A percentile compares a stretch with the other conserved stretches of the same genome.
Evolutionary conservation across 2,329 filamentous ascomycete species (phyloP).

Genomic region (Mycosphaerella sp.): DNA sequence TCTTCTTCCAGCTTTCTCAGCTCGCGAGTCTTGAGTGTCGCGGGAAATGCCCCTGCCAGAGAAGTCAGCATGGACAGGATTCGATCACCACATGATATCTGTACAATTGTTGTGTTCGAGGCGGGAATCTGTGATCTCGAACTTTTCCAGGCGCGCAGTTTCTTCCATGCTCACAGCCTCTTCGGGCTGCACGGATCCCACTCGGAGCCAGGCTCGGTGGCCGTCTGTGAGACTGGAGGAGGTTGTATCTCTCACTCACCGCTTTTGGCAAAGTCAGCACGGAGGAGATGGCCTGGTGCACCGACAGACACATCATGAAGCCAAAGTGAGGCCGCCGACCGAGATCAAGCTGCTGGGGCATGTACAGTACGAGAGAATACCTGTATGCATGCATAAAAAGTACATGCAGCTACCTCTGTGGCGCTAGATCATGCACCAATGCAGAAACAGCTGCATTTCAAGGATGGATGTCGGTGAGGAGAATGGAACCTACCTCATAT

Average conservation of each 20-base stretch:
- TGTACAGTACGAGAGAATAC: not conserved
- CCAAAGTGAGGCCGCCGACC: slow-evolving; percentile 5
- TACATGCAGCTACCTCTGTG: not conserved
- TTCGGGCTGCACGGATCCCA: slow-evolving; percentile 11
- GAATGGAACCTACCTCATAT: slow-evolving; percentile 1
- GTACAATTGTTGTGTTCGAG: slow-evolving; percentile 24
- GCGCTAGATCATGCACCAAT: not conserved
- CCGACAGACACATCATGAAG: not conserved
- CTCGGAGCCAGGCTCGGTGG: slow-evolving; percentile 16
- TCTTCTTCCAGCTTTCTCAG: slow-evolving; percentile 31
- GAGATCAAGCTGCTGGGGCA: slow-evolving; percentile 3
- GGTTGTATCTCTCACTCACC: too few relatives aligned
- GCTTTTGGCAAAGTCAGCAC: too few relatives aligned
- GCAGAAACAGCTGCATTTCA: not conserved
- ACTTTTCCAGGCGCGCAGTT: slow-evolving; percentile 27
- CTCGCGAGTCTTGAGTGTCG: slow-evolving; percentile 27
- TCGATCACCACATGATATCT: not conserved
- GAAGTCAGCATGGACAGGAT: not conserved
- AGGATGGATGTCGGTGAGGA: slow-evolving; percentile 5
- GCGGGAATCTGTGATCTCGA: slow-evolving; percentile 31
- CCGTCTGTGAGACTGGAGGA: slow-evolving; percentile 1
- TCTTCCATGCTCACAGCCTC: slow-evolving; percentile 2
- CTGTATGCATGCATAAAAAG: slow-evolving; percentile 16
- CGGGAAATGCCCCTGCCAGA: slow-evolving; percentile 21
- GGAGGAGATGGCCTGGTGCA: not conserved